phyloP scores from a whole-genome alignment of 768 basidiomycete species.

The Suillus spraguei region DNA sequence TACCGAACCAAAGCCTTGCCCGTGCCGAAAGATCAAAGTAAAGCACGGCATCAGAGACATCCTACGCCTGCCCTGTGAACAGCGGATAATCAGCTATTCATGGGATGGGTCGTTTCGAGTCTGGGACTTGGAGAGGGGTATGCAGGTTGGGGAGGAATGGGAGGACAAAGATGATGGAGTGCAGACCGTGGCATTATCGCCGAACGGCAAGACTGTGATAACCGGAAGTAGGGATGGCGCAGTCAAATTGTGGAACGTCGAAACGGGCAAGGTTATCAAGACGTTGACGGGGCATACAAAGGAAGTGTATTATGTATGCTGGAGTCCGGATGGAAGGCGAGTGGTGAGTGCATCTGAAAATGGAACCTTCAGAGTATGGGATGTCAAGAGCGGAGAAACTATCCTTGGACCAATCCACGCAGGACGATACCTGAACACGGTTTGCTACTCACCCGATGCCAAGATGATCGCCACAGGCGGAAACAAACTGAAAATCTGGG shows the following conservation, averaged over 20 bases:
- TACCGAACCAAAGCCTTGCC: neutral
- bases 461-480: neutral
- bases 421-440: neutral
- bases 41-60: neutral
- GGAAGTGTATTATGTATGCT: neutral
- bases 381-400: neutral
- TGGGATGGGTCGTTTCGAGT: neutral
- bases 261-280: neutral
- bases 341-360: neutral
- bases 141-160: neutral
- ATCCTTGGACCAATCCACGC: fast-evolving
- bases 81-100: neutral
- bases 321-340: neutral
- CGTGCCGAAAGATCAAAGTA: neutral
- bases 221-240: neutral
- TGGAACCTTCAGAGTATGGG: neutral
- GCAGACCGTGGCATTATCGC: neutral
- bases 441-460: neutral
- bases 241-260: neutral
- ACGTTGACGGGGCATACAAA: neutral
- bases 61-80: neutral
- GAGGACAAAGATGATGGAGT: neutral
- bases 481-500: neutral
- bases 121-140: neutral
- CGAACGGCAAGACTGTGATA: neutral